phyloP scores from a whole-genome alignment of 768 basidiomycete species.

The Fibroporia radiculosa region DNA sequence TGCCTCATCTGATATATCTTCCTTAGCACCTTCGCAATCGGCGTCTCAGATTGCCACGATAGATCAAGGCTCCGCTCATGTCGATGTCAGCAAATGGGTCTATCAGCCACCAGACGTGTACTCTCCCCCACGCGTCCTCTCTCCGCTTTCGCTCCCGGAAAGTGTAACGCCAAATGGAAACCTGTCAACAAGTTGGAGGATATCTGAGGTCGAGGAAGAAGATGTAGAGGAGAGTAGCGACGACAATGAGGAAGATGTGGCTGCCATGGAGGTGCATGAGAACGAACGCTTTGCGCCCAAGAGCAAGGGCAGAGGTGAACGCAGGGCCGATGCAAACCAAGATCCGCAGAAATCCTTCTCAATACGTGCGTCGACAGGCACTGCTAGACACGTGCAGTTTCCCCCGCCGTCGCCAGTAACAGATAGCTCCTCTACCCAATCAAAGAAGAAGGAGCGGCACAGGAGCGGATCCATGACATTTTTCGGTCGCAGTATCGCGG shows the following conservation, averaged over 20 bases:
- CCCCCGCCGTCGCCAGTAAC: not conserved
- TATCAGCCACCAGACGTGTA: too few species aligned
- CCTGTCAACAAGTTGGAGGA: conserved; percentile 19
- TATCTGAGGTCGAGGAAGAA: conserved; percentile 16
- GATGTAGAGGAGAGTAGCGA: conserved; percentile 26
- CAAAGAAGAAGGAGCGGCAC: conserved; percentile 4
- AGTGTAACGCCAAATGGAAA: conserved; percentile 20
- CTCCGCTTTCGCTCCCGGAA: conserved; percentile 45
- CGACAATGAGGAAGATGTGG: conserved; percentile 28
- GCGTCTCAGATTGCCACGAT: conserved; percentile 62
- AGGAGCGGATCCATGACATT: conserved; percentile 20
- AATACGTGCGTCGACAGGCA: conserved; percentile 5
- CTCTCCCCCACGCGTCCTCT: conserved; percentile 40
- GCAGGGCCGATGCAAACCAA: not conserved
- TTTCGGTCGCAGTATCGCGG: conserved; percentile 36
- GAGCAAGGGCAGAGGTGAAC: conserved; percentile 6
- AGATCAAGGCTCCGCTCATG: conserved; percentile 11
- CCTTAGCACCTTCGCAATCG: conserved; percentile 69
- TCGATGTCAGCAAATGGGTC: too few species aligned
- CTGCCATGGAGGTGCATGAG: conserved; percentile 40
- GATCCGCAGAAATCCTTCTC: conserved; percentile 9
- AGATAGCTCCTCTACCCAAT: not conserved
- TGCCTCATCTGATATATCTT: conserved; percentile 47
- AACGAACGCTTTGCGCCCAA: conserved; percentile 41
- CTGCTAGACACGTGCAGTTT: not conserved